phyloP scores from a whole-genome alignment of 2,329 filamentous ascomycete species.

The Neocatenulostroma microsporum region DNA sequence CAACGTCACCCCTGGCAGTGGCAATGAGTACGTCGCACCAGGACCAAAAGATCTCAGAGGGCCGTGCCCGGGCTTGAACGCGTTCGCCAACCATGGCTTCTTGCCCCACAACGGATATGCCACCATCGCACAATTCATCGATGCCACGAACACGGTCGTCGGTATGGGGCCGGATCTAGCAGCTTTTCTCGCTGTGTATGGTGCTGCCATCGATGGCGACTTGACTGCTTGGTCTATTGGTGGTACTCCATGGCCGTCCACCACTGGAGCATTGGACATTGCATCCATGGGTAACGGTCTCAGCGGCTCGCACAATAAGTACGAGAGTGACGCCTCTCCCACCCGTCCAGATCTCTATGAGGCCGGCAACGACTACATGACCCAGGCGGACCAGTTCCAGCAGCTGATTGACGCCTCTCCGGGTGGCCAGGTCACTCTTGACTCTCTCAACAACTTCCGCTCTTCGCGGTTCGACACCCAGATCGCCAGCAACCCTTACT shows the following conservation, averaged over 20 bases:
- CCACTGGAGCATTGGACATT: slow-evolving; percentile 8
- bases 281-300: slow-evolving; percentile 21
- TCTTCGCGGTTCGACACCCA: slow-evolving; percentile 16
- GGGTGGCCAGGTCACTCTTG: slow-evolving; percentile 11
- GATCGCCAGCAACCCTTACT: slow-evolving; percentile 28
- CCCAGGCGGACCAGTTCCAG: slow-evolving; percentile 22
- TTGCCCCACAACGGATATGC: no score
- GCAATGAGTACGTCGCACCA: slow-evolving; percentile 18
- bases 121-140: slow-evolving; percentile 24
- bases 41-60: slow-evolving; percentile 19
- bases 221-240: slow-evolving; percentile 26
- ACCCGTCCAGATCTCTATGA: slow-evolving; percentile 28
- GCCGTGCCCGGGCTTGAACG: no score
- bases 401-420: slow-evolving; percentile 22
- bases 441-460: slow-evolving; percentile 11
- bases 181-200: slow-evolving; percentile 27
- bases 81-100: no score
- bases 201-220: slow-evolving; percentile 27
- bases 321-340: slow-evolving; percentile 30
- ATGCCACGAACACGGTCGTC: slow-evolving; percentile 23
- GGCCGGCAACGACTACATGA: slow-evolving; percentile 21
- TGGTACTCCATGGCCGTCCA: slow-evolving; percentile 15
- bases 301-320: slow-evolving; percentile 28
- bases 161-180: slow-evolving; percentile 29
- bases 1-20: no score